Percentiles rank a stretch among this genome's conserved stretches.
These are phyloP conservation scores for Radiomyces spectabilis DNA, from an alignment of 192 early-diverging fungal genomes.

Conservation along the genomic window DNA sequence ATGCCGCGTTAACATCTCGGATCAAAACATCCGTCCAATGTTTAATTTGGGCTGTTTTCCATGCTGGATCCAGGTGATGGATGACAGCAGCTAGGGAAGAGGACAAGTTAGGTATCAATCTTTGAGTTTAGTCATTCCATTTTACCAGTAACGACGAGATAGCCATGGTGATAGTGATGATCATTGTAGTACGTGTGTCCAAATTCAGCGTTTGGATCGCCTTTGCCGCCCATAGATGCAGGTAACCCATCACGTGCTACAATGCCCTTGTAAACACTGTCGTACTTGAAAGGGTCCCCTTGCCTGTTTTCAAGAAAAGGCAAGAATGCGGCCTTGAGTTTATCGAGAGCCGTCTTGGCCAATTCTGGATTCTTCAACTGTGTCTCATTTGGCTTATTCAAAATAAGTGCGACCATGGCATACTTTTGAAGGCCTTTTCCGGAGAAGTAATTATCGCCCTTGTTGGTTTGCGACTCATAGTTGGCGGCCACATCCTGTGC, in stretches of 20 bases:
- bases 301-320: conserved; percentile 26
- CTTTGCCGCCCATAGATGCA: conserved; percentile 18
- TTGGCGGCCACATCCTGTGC: conserved; percentile 11
- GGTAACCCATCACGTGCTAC: conserved; percentile 20
- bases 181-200: conserved; percentile 33
- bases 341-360: conserved; percentile 13
- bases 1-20: conserved; percentile 44
- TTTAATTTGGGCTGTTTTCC: conserved; percentile 15
- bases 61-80: conserved; percentile 23
- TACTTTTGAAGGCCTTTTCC: conserved; percentile 31
- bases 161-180: conserved; percentile 35
- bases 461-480: conserved; percentile 14
- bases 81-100: conserved; percentile 23
- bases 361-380: conserved; percentile 13
- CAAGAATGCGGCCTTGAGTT: conserved; percentile 15
- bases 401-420: conserved; percentile 24
- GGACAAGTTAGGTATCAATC: background rate
- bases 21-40: conserved; percentile 28
- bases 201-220: conserved; percentile 20
- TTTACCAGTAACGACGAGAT: conserved; percentile 22
- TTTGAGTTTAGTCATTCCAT: background rate
- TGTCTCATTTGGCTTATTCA: conserved; percentile 19
- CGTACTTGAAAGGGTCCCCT: conserved; percentile 16
- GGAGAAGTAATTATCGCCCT: conserved; percentile 29
- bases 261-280: conserved; percentile 24